phyloP scores from a whole-genome alignment of 1,139 yeast species.

The Zygosaccharomyces pseudobailii region DNA sequence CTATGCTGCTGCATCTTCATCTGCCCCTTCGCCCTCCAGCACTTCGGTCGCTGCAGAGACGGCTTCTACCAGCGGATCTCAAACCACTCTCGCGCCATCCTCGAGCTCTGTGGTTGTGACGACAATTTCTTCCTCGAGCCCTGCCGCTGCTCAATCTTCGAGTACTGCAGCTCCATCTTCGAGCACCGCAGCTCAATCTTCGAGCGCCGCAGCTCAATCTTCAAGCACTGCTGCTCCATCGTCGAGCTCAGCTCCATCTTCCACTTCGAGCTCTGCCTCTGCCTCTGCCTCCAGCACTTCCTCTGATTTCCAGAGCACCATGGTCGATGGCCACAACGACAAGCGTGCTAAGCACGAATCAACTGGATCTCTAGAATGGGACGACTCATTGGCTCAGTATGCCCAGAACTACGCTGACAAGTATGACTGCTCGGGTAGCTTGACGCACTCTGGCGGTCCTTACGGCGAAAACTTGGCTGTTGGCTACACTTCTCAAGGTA shows the following conservation, averaged over 20 bases:
- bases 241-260: constrained; percentile 7
- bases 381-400: constrained; percentile 51
- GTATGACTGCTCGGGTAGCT: constrained; percentile 63
- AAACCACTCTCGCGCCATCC: neutral
- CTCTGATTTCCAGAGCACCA: constrained; percentile 31
- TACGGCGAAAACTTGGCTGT: constrained; percentile 87
- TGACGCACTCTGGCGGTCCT: constrained; percentile 71
- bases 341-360: constrained; percentile 60
- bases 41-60: neutral
- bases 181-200: constrained; percentile 10
- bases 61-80: neutral
- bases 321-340: constrained; percentile 59
- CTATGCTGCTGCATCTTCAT: neutral
- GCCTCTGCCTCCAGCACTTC: constrained; percentile 12
- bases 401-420: constrained; percentile 68
- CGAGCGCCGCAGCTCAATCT: constrained; percentile 3
- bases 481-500: constrained; percentile 57
- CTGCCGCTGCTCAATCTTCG: constrained; percentile 12
- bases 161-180: constrained; percentile 12
- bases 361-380: constrained; percentile 62
- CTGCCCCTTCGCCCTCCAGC: neutral
- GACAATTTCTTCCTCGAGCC: constrained; percentile 12
- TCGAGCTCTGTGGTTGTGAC: constrained; percentile 2
- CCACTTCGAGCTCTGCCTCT: constrained; percentile 14
- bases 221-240: neutral